Evolutionary conservation across 1,284 basidiomycete genomes (phyloP), one percentile per base, ranked within the genome.

Genomic region (Ganoderma boninense): DNA sequence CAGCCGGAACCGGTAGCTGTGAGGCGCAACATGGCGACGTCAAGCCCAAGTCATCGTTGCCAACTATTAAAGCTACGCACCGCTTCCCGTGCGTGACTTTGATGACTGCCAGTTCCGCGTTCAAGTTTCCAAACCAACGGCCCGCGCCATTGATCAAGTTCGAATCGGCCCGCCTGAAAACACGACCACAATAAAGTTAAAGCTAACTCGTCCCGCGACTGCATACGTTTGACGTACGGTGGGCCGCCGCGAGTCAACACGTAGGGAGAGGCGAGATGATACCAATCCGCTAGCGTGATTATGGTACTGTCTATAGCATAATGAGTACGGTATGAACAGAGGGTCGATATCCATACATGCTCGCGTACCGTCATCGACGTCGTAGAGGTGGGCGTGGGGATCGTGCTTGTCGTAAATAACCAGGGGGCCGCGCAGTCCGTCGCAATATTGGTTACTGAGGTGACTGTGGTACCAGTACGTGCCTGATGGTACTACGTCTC

Each of bases 101-200:
- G 59, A 84, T 77, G 7, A 84, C 79, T 1, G 83, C 75, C 29
- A 84, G 71, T 3, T 77, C 69, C 13, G 76, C 71, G 5, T 73
- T 69, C 7, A 79, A 71, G 10, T 75, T 75, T 11, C 77, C 78
- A 2, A 38, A 20, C 66, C 72, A 81, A 5, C 82, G 78, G 7
- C 86, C 86, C 35, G 79, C 74, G 7, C 86, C 85, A 66, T 91
- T 91, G 77, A 92, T 87, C 3, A 90, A 76, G 2, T 85, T 87
- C 0, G 84, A 66, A 16, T 38, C 10, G 16, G 57, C 5, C 35
- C 4, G 16, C 38, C 38, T 40, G 38, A 14, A 16, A 18, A 2
- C 43, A 44, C 43, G 0, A 2, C 0, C 5, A 40, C 38, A 40
- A 10, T 40, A 8, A 2, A 11, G 11, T 40, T 11, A 40, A 0